Percentiles rank a stretch among this genome's conserved stretches.
phyloP scores from a whole-genome alignment of 371 early-diverging fungal species.

The Vairimorpha ceranae region DNA sequence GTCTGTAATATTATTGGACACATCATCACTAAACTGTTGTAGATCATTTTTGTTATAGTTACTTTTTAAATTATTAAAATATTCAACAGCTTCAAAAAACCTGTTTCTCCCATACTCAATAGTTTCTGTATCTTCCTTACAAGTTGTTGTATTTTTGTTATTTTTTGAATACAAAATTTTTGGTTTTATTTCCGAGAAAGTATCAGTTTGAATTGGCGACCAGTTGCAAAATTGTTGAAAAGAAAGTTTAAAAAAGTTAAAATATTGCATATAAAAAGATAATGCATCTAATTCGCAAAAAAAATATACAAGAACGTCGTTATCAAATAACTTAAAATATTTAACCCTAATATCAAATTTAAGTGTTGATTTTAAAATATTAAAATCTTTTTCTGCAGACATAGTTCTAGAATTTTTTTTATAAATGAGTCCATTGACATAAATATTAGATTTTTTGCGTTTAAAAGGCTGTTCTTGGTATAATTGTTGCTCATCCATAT shows the following conservation, averaged over 20 bases:
- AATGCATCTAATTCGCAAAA: slow-evolving; percentile 35
- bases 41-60: slow-evolving; percentile 41
- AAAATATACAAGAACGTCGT: slow-evolving; percentile 32
- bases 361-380: neutral
- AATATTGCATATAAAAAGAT: slow-evolving; percentile 52
- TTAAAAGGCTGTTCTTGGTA: neutral
- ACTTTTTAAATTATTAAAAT: slow-evolving; percentile 42
- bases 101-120: neutral
- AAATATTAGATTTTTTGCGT: neutral
- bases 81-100: slow-evolving; percentile 35
- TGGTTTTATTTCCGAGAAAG: neutral
- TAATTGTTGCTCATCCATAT: neutral
- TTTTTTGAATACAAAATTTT: neutral
- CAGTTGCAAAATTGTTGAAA: slow-evolving; percentile 23
- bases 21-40: slow-evolving; percentile 15
- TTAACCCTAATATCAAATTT: slow-evolving; percentile 46
- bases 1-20: slow-evolving; percentile 15
- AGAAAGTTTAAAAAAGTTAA: slow-evolving; percentile 15
- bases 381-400: neutral
- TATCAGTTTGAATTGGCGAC: neutral
- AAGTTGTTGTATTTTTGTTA: neutral
- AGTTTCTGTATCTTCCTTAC: neutral
- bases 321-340: slow-evolving; percentile 3
- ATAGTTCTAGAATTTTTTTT: neutral
- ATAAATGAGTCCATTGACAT: neutral